These are phyloP conservation scores for Cordyceps tenuipes DNA, from an alignment of 2,329 filamentous ascomycete species.

Conservation along the genomic window DNA sequence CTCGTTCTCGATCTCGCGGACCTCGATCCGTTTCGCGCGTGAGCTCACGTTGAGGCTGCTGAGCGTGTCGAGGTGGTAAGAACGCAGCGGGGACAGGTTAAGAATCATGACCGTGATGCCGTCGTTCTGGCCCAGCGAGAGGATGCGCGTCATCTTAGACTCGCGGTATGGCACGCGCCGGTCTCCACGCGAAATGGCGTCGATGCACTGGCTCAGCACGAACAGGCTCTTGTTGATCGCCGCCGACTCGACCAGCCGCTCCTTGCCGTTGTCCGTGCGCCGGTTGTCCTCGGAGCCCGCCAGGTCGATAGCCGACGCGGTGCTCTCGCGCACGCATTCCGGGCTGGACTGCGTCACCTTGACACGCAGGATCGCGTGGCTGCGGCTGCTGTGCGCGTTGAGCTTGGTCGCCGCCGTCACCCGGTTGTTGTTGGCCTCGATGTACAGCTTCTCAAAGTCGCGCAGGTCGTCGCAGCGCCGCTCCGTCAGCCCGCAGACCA, in stretches of 20 bases:
- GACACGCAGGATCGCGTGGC: constrained; percentile 84
- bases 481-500: constrained; percentile 80
- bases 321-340: constrained; percentile 64
- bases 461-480: constrained; percentile 74
- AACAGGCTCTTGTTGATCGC: constrained; percentile 98
- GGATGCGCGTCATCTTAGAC: constrained; percentile 93
- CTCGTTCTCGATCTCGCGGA: constrained; percentile 92
- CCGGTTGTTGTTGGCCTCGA: constrained; percentile 84
- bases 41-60: constrained; percentile 94
- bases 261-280: constrained; percentile 86
- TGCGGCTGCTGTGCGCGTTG: constrained; percentile 83
- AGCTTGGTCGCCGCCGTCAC: constrained; percentile 87
- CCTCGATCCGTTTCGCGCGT: constrained; percentile 90
- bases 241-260: constrained; percentile 86
- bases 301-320: constrained; percentile 86
- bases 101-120: constrained; percentile 95
- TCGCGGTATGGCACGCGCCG: constrained; percentile 85
- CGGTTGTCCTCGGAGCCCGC: constrained; percentile 95
- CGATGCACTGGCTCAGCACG: constrained; percentile 88
- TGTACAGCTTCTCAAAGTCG: constrained; percentile 84
- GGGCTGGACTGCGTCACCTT: constrained; percentile 72
- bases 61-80: constrained; percentile 87
- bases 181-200: constrained; percentile 73
- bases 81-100: constrained; percentile 83
- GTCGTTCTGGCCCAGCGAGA: constrained; percentile 88